These are phyloP conservation scores for Saprolegnia parasitica DNA, from an alignment of 352 stramenopile genomes.

Conservation along the genomic window DNA sequence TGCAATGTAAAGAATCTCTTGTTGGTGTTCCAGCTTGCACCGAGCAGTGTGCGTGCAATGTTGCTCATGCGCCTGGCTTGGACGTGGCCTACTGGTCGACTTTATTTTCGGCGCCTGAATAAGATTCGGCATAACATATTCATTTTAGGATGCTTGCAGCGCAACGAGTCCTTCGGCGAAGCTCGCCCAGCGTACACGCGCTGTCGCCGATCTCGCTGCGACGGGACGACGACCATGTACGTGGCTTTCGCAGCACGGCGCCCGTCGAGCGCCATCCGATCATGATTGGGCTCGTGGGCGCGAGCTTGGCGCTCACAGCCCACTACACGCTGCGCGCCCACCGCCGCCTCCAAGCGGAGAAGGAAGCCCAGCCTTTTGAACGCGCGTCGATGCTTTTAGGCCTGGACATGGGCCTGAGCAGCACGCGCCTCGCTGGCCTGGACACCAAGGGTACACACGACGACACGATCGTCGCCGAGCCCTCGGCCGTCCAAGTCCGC, in stretches of 20 bases:
- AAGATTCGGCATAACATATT: no score
- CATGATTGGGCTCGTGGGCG: slow-evolving; percentile 20
- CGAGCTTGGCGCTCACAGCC: slow-evolving; percentile 20
- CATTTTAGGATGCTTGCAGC: slow-evolving; percentile 2
- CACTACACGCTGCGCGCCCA: slow-evolving; percentile 25
- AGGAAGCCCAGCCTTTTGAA: neutral
- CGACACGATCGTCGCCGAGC: slow-evolving; percentile 3
- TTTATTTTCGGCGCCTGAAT: no score
- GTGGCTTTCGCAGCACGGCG: slow-evolving; percentile 21
- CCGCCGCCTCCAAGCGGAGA: slow-evolving; percentile 13
- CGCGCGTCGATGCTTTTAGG: slow-evolving; percentile 4
- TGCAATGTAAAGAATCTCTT: no score
- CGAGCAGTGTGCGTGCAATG: no score
- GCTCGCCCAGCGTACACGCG: neutral
- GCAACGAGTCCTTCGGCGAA: slow-evolving; percentile 1
- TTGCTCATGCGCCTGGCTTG: no score
- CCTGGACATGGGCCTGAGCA: slow-evolving; percentile 18
- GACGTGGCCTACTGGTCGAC: no score
- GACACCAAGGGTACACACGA: neutral
- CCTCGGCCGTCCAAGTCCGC: slow-evolving; percentile 21
- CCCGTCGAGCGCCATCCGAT: slow-evolving; percentile 17
- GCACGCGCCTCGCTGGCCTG: slow-evolving; percentile 7
- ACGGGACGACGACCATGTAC: neutral
- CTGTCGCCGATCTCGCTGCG: neutral
- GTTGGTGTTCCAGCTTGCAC: no score